Percentiles rank a stretch among this genome's conserved stretches.
These are phyloP conservation scores for Beta vulgaris DNA, from an alignment of 148 eudicot genomes.

Conservation along the genomic window DNA sequence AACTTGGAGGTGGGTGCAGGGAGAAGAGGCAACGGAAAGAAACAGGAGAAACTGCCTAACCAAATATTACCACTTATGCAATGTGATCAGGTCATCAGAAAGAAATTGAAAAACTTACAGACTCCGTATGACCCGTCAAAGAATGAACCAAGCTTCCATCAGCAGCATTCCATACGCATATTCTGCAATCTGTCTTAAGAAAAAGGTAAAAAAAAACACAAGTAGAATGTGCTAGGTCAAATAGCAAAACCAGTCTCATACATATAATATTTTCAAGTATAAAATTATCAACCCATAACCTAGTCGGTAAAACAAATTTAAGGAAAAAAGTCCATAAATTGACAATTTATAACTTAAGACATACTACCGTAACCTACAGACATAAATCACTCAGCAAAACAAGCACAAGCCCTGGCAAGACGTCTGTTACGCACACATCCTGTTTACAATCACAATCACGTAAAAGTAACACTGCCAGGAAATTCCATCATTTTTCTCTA, in stretches of 20 bases:
- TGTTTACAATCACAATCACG: not conserved
- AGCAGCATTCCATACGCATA: slow-evolving; percentile 99
- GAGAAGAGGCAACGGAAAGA: not conserved
- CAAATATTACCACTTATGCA: not conserved
- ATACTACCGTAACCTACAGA: not conserved
- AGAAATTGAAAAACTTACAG: slow-evolving; percentile 52
- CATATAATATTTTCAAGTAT: not conserved
- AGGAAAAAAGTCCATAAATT: not conserved
- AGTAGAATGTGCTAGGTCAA: slow-evolving; percentile 3
- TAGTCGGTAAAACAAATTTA: too few species aligned
- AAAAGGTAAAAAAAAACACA: slow-evolving; percentile 14
- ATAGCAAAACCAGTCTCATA: not conserved
- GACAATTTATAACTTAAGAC: not conserved
- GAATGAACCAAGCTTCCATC: slow-evolving; percentile 98
- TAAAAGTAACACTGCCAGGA: not conserved
- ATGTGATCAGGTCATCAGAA: not conserved
- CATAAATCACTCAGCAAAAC: not conserved
- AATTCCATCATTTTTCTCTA: not conserved
- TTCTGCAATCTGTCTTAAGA: slow-evolving; percentile 86
- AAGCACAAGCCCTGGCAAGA: not conserved
- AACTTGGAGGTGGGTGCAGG: not conserved
- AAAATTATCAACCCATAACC: too few species aligned
- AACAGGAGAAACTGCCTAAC: not conserved
- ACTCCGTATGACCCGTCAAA: slow-evolving; percentile 90
- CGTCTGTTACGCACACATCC: not conserved